A percentile compares a stretch with the other conserved stretches of the same genome.
Conservation (phyloP, 352 stramenopile species). For the Stephanocyclus meneghinianus region DNA sequence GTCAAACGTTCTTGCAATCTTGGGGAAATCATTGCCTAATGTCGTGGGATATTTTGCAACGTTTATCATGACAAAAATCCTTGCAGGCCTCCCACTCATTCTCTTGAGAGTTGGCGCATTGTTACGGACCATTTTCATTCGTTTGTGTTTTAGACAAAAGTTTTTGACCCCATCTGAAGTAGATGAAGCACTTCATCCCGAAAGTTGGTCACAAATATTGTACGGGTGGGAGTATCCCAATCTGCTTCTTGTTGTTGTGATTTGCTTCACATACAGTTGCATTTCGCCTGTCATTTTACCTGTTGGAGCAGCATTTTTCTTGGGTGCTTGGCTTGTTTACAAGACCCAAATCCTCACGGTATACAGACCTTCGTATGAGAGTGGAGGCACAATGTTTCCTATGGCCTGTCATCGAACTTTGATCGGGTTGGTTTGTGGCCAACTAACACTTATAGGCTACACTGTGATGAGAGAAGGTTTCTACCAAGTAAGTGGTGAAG, state of each 20-base stretch:
- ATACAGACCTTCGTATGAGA: slow-evolving; percentile 83
- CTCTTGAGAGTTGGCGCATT: slow-evolving; percentile 73
- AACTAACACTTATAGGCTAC: slow-evolving; percentile 66
- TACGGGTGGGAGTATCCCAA: slow-evolving; percentile 81
- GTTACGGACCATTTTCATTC: slow-evolving; percentile 67
- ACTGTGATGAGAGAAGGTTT: slow-evolving; percentile 48
- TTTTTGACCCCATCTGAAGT: slow-evolving; percentile 78
- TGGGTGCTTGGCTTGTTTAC: slow-evolving; percentile 81
- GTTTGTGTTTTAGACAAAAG: slow-evolving; percentile 52
- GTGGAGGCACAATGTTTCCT: slow-evolving; percentile 81
- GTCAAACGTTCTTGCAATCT: slow-evolving; percentile 67
- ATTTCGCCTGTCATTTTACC: slow-evolving; percentile 78
- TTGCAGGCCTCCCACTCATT: slow-evolving; percentile 79
- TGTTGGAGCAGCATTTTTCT: slow-evolving; percentile 82
- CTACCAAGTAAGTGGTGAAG: slow-evolving; percentile 45
- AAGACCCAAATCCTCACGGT: slow-evolving; percentile 87
- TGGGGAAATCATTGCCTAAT: slow-evolving; percentile 76
- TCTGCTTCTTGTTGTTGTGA: slow-evolving; percentile 84
- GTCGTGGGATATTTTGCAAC: slow-evolving; percentile 79
- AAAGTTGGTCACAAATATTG: slow-evolving; percentile 32
- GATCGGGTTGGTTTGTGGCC: slow-evolving; percentile 67
- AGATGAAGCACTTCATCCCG: slow-evolving; percentile 62
- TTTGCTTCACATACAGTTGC: slow-evolving; percentile 73
- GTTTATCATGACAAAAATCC: slow-evolving; percentile 82
- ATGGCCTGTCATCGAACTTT: slow-evolving; percentile 76